Conservation (phyloP, 2,329 filamentous ascomycete species). For the Pseudocercospora crystallina region DNA sequence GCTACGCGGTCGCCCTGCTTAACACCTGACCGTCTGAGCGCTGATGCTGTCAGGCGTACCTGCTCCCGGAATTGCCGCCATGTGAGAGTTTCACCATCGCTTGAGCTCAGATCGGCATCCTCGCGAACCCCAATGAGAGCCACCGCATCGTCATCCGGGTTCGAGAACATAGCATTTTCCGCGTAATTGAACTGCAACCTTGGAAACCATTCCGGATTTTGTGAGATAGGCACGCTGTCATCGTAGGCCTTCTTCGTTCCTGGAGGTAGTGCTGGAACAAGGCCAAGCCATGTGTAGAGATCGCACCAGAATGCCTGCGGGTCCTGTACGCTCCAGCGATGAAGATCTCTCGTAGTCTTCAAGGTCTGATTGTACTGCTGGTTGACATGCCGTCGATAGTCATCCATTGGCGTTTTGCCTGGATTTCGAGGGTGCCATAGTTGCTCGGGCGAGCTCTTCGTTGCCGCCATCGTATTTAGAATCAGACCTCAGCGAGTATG, state of each 20-base stretch:
- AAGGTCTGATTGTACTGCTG: slow-evolving; percentile 26
- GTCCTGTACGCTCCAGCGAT: slow-evolving; percentile 41
- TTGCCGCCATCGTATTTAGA: too few species aligned
- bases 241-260: slow-evolving; percentile 40
- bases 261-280: slow-evolving; percentile 38
- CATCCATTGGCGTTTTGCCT: slow-evolving; percentile 31
- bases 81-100: slow-evolving; percentile 39
- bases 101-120: slow-evolving; percentile 32
- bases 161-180: slow-evolving; percentile 42
- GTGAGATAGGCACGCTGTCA: slow-evolving; percentile 37
- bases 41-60: slow-evolving; percentile 40
- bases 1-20: slow-evolving; percentile 41
- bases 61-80: slow-evolving; percentile 42
- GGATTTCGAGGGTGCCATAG: slow-evolving; percentile 28
- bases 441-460: slow-evolving; percentile 8
- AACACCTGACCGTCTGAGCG: slow-evolving; percentile 39
- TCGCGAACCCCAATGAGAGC: slow-evolving; percentile 45
- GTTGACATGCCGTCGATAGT: slow-evolving; percentile 35
- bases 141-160: slow-evolving; percentile 35
- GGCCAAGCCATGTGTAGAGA: slow-evolving; percentile 40
- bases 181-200: slow-evolving; percentile 41
- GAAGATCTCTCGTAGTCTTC: slow-evolving; percentile 37
- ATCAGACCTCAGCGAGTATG: too few species aligned
- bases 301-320: slow-evolving; percentile 47
- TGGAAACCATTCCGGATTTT: slow-evolving; percentile 42